These are phyloP conservation scores for Heliosperma pusillum DNA, from an alignment of 148 eudicot species.

Conservation along the genomic window DNA sequence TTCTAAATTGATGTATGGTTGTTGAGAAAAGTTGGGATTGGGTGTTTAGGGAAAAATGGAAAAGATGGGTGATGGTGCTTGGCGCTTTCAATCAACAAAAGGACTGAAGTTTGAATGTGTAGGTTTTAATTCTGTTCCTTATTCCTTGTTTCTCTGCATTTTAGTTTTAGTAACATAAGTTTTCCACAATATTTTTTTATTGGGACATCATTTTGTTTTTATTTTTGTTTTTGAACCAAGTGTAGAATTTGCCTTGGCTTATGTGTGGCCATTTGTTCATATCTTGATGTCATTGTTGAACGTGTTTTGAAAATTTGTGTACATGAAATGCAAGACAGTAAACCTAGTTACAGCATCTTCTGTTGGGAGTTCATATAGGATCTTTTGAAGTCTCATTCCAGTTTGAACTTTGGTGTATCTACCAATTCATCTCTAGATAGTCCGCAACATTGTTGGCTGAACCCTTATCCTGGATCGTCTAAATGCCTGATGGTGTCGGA, in stretches of 20 bases:
- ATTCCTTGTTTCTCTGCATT: constrained; percentile 1
- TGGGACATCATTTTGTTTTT: neutral
- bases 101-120: constrained; percentile 40
- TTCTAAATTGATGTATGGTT: constrained; percentile 22
- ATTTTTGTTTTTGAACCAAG: neutral
- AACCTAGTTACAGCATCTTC: constrained; percentile 1
- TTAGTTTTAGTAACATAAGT: neutral
- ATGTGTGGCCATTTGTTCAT: too few species aligned
- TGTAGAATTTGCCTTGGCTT: too few species aligned
- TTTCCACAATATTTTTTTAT: constrained; percentile 2
- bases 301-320: neutral
- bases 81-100: constrained; percentile 44
- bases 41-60: constrained; percentile 71
- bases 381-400: neutral
- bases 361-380: neutral
- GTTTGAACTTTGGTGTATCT: neutral
- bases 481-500: too few species aligned
- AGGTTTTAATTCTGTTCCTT: constrained; percentile 43
- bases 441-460: neutral
- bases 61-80: constrained; percentile 82
- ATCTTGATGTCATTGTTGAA: too few species aligned
- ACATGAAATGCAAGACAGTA: neutral
- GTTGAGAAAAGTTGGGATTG: constrained; percentile 49
- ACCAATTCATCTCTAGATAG: neutral
- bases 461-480: neutral